These are phyloP conservation scores for Ogataea neopini DNA, from an alignment of 805 yeast species.

Conservation along the genomic window DNA sequence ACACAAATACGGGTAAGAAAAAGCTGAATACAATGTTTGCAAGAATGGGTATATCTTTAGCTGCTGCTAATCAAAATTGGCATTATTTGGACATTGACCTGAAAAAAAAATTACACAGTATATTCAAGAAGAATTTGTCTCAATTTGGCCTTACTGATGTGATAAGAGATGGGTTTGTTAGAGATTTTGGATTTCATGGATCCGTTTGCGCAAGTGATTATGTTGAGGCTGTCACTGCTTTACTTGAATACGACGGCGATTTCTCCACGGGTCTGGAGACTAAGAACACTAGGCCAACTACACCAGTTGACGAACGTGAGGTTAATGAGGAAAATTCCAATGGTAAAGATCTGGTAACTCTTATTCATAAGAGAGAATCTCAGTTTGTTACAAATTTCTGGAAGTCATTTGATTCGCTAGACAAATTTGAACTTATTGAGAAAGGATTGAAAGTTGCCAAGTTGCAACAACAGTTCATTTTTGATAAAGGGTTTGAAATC, in stretches of 20 bases:
- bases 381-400: slow-evolving; percentile 47
- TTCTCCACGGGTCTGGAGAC: slow-evolving; percentile 15
- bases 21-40: slow-evolving; percentile 90
- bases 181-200: slow-evolving; percentile 87
- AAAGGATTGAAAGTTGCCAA: slow-evolving; percentile 87
- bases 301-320: slow-evolving; percentile 25
- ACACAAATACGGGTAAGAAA: slow-evolving; percentile 91
- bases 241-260: slow-evolving; percentile 67
- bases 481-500: slow-evolving; percentile 85
- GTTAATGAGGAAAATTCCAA: slow-evolving; percentile 26
- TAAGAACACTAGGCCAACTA: slow-evolving; percentile 13
- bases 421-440: slow-evolving; percentile 50
- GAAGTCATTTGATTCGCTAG: slow-evolving; percentile 59
- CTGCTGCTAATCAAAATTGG: slow-evolving; percentile 91
- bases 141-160: slow-evolving; percentile 81
- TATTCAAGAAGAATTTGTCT: slow-evolving; percentile 69
- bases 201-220: slow-evolving; percentile 89
- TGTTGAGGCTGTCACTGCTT: slow-evolving; percentile 84
- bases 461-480: slow-evolving; percentile 75
- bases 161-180: slow-evolving; percentile 79
- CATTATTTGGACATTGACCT: slow-evolving; percentile 79
- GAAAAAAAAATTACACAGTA: slow-evolving; percentile 68
- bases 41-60: slow-evolving; percentile 89
- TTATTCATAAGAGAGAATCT: slow-evolving; percentile 32
- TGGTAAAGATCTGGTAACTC: slow-evolving; percentile 30